Evolutionary conservation across 441 rosid species (phyloP), one percentile per base, ranked within the genome.

Genomic region (Erysimum pusillum): DNA sequence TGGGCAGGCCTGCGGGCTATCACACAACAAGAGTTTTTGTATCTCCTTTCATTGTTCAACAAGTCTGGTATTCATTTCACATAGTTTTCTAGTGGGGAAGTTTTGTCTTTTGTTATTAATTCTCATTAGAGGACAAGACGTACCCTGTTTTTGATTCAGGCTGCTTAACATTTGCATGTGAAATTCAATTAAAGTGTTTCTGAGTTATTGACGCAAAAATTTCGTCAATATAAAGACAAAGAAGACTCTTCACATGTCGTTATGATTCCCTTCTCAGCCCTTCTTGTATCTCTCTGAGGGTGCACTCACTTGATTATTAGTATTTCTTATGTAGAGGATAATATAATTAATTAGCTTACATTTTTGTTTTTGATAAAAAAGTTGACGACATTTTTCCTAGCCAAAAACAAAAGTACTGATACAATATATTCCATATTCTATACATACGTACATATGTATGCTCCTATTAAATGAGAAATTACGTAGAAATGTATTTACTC

Each of bases 21-120:
- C n/a, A n/a, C 93, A 1, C 96, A 90, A 52, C 90, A 91, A 75
- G 94, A 90, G 81, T 94, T 94, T 83, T 78, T 94, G 61, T 87
- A 85, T 81, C 76, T 91, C 18, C 92, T 94, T 46, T 90, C 98
- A 20, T 80, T 87, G 73, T 94, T 94, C 87, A 94, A 90, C 84
- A 87, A 88, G 86, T 95, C 87, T 15, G 95, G 93, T 67, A 73
- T 91, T 60, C 94, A 89, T 78, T 91, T 94, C 68, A 78, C 91
- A 17, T 86, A 78, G 48, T 65, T 12, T 14, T 64, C 6, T 54
- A 22, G 22, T 63, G 22, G 22, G 20, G 44, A 69, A 56, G 61
- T 35, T 63, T 45, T 56, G 66, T 28, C 57, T n/a, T 39, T 54
- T 11, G 81, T 88, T 42, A 82, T 88, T 80, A 83, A n/a, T 36